Evolutionary conservation across 768 basidiomycete species (phyloP).

Genomic region (Thelephora aurantiotincta): DNA sequence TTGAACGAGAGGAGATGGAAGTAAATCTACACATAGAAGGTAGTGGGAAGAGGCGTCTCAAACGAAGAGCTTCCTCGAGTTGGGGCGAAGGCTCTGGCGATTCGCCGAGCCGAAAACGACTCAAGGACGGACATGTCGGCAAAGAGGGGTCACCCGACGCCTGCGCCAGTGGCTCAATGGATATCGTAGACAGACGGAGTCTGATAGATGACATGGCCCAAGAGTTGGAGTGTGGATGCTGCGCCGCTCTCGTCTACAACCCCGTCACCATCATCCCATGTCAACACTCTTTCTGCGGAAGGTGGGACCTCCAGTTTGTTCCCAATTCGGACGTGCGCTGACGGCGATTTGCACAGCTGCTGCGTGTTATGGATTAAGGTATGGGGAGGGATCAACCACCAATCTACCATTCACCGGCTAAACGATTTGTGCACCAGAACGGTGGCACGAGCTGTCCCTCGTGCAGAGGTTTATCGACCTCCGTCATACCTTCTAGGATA

Average conservation of each 20-base stretch:
- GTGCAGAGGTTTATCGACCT: constrained; percentile 56
- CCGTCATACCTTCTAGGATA: constrained; percentile 58
- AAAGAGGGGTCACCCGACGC: constrained; percentile 6
- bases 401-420: constrained; percentile 1
- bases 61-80: constrained; percentile 49
- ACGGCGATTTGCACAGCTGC: constrained; percentile 33
- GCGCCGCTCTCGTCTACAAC: constrained; percentile 66
- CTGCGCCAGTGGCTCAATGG: background rate
- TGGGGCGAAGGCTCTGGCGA: constrained; percentile 31
- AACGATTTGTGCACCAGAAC: constrained; percentile 34
- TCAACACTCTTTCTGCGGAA: constrained; percentile 87
- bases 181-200: constrained; percentile 14
- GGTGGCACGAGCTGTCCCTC: constrained; percentile 77
- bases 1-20: background rate
- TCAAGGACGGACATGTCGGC: constrained; percentile 29
- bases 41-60: constrained; percentile 18
- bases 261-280: constrained; percentile 77
- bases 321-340: constrained; percentile 1
- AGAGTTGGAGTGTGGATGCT: constrained; percentile 79
- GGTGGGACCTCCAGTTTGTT: constrained; percentile 26
- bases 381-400: constrained; percentile 19
- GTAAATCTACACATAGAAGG: background rate
- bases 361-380: constrained; percentile 75
- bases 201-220: constrained; percentile 52
- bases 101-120: constrained; percentile 41